Evolutionary conservation across 495 filamentous ascomycete genomes (phyloP).

Genomic region (Penicillium argentinense): DNA sequence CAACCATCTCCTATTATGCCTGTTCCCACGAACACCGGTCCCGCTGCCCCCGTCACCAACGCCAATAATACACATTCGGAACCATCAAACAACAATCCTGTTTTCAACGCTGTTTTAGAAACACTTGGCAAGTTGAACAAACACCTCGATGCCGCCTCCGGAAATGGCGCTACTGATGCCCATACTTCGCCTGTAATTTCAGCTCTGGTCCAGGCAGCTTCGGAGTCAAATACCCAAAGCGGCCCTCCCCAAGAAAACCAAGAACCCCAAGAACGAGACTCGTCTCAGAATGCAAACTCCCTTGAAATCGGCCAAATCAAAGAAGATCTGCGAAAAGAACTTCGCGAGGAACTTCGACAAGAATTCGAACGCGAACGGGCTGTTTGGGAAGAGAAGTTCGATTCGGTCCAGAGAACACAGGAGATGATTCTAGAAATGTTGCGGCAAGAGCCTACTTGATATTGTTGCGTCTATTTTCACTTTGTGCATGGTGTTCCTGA

Average conservation of each 20-base stretch:
- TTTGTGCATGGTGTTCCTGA: too few species aligned
- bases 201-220: constrained; percentile 21
- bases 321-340: constrained; percentile 38
- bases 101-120: constrained; percentile 38
- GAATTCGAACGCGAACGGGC: constrained; percentile 37
- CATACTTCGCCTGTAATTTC: constrained; percentile 24
- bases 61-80: constrained; percentile 3
- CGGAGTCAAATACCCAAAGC: constrained; percentile 11
- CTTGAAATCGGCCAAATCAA: constrained; percentile 28
- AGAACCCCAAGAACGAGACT: not conserved
- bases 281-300: not conserved
- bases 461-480: not conserved
- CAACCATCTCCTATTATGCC: constrained; percentile 1
- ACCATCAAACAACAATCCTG: constrained; percentile 14
- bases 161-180: constrained; percentile 9
- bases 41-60: too few species aligned
- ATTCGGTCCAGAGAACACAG: constrained; percentile 44
- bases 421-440: constrained; percentile 50
- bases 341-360: constrained; percentile 29
- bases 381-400: constrained; percentile 36
- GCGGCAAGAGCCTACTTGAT: constrained; percentile 38
- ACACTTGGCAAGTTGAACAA: constrained; percentile 41
- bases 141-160: constrained; percentile 31
- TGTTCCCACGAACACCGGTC: not conserved
- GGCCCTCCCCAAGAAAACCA: not conserved